These are phyloP conservation scores for Phytophthora capsici DNA, from an alignment of 352 stramenopile genomes.

Conservation along the genomic window DNA sequence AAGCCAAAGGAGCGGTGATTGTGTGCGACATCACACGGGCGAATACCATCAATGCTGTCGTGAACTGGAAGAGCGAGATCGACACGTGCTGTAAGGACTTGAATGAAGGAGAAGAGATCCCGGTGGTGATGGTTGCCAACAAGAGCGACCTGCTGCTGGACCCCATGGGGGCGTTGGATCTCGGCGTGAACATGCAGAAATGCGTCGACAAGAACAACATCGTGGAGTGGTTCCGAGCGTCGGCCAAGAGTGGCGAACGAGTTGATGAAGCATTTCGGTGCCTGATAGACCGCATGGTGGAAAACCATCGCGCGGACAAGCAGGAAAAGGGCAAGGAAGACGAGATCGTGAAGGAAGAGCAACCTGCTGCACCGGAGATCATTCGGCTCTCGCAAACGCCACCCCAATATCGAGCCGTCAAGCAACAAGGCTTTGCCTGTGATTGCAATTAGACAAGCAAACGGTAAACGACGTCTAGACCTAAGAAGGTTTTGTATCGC, in stretches of 20 bases:
- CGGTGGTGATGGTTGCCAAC: slow-evolving; percentile 86
- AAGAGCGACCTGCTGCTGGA: slow-evolving; percentile 86
- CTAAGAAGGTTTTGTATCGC: not conserved
- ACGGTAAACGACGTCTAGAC: not conserved
- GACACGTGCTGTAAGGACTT: slow-evolving; percentile 64
- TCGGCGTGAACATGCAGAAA: slow-evolving; percentile 88
- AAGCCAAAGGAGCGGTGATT: slow-evolving; percentile 83
- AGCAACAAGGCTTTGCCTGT: slow-evolving; percentile 44
- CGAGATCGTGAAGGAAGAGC: slow-evolving; percentile 1
- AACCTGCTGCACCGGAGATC: slow-evolving; percentile 25
- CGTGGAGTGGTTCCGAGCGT: slow-evolving; percentile 80
- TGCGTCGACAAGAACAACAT: slow-evolving; percentile 77
- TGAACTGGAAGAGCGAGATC: slow-evolving; percentile 86
- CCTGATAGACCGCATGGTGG: slow-evolving; percentile 68
- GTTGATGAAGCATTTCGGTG: slow-evolving; percentile 69
- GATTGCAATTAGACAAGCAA: slow-evolving; percentile 54
- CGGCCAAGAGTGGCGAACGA: slow-evolving; percentile 73
- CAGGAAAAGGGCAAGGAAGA: slow-evolving; percentile 4
- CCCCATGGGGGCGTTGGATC: slow-evolving; percentile 66
- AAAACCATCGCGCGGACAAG: slow-evolving; percentile 46
- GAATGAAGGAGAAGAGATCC: slow-evolving; percentile 53
- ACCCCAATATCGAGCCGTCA: slow-evolving; percentile 26
- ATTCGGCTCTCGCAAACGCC: slow-evolving; percentile 53
- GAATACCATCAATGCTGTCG: slow-evolving; percentile 86
- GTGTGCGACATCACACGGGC: slow-evolving; percentile 89